A percentile compares a stretch with the other conserved stretches of the same genome.
phyloP scores from a whole-genome alignment of 1,284 basidiomycete genomes.

The Boletus sp. region DNA sequence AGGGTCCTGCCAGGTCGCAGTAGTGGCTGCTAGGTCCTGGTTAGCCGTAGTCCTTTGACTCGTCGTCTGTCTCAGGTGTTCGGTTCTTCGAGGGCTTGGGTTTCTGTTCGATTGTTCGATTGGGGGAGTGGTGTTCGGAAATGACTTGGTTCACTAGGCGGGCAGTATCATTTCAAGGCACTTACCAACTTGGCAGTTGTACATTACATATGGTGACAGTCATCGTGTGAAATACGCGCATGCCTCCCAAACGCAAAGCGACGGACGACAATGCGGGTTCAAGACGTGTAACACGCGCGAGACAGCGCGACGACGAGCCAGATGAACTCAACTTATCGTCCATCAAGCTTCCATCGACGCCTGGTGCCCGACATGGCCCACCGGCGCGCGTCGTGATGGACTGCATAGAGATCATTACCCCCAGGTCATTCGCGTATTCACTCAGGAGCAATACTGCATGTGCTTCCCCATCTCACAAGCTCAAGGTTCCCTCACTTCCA shows the following conservation, averaged over 20 bases:
- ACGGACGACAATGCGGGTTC: conserved; percentile 22
- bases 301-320: conserved; percentile 21
- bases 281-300: conserved; percentile 28
- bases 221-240: conserved; percentile 25
- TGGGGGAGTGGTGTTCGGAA: too few relatives aligned
- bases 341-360: conserved; percentile 33
- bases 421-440: conserved; percentile 18
- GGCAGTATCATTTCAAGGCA: too few relatives aligned
- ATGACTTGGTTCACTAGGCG: too few relatives aligned
- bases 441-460: background rate
- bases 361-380: conserved; percentile 31
- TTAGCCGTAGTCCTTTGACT: too few relatives aligned
- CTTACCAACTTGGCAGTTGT: too few relatives aligned
- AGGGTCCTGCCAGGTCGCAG: too few relatives aligned
- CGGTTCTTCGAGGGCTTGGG: too few relatives aligned
- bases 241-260: conserved; percentile 57
- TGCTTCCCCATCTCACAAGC: conserved; percentile 22
- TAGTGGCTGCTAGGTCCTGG: too few relatives aligned
- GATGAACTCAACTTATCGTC: conserved; percentile 44
- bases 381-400: conserved; percentile 42
- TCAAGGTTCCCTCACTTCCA: background rate
- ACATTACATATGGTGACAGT: too few relatives aligned
- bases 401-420: conserved; percentile 45
- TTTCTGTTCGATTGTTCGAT: too few relatives aligned
- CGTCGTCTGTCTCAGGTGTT: too few relatives aligned